phyloP scores from a whole-genome alignment of 1,139 yeast genomes.

The Scheffersomyces parashehatae region DNA sequence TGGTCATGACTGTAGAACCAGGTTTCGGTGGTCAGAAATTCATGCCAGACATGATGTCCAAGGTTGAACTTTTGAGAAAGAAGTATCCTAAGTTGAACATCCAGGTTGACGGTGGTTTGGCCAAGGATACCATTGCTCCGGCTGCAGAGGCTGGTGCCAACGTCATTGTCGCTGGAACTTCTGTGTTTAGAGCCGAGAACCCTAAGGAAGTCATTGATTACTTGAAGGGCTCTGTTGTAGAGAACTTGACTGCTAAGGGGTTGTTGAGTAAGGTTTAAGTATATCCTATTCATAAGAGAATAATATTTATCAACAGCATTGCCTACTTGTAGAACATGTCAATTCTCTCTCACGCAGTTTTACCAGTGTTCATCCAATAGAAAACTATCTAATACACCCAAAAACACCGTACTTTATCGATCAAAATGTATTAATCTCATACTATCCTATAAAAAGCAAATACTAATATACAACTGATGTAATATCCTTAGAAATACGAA shows the following conservation, averaged over 20 bases:
- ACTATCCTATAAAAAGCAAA: no score
- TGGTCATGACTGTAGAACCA: slow-evolving; percentile 98
- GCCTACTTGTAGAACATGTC: no score
- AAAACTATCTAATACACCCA: no score
- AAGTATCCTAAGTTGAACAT: slow-evolving; percentile 79
- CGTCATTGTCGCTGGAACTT: slow-evolving; percentile 97
- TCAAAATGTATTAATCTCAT: no score
- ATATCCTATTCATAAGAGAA: no score
- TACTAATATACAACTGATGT: slow-evolving; percentile 10
- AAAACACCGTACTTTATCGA: no score
- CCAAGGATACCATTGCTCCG: slow-evolving; percentile 73
- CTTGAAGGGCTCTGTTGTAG: slow-evolving; percentile 62
- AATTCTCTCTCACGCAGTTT: no score
- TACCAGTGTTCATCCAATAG: no score
- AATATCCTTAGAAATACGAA: background rate
- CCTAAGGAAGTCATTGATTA: slow-evolving; percentile 72
- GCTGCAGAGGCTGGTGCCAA: slow-evolving; percentile 97
- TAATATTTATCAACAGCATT: no score
- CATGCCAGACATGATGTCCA: slow-evolving; percentile 95
- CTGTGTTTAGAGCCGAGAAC: slow-evolving; percentile 81
- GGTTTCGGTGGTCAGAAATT: slow-evolving; percentile 99
- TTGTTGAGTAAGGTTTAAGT: slow-evolving; percentile 14
- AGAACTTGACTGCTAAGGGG: slow-evolving; percentile 29
- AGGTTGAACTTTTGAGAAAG: slow-evolving; percentile 73
- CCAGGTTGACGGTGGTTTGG: slow-evolving; percentile 97